Evolutionary conservation across 257 asterid species (phyloP).

Genomic region (Petrea volubilis): DNA sequence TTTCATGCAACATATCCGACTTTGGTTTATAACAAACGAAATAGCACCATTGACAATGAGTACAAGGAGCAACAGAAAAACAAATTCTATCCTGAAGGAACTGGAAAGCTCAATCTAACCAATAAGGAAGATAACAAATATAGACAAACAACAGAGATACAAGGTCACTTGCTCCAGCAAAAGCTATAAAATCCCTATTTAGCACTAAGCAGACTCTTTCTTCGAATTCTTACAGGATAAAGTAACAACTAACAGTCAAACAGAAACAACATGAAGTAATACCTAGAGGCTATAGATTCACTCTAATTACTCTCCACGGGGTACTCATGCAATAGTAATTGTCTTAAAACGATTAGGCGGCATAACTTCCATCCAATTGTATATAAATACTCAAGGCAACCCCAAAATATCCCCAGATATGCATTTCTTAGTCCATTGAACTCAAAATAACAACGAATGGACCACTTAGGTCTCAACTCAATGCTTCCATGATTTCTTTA

Average conservation of each 20-base stretch:
- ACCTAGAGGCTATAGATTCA: not conserved
- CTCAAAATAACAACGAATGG: not conserved
- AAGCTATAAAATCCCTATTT: not conserved
- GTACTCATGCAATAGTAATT: not conserved
- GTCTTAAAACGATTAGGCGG: not conserved
- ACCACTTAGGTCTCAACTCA: not conserved
- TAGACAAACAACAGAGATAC: conserved; percentile 1
- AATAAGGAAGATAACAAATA: not conserved
- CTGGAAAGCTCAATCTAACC: not conserved
- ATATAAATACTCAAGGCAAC: not conserved
- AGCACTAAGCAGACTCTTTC: not conserved
- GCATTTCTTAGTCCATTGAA: not conserved
- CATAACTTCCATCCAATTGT: not conserved
- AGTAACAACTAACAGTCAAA: not conserved
- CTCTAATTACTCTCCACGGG: not conserved
- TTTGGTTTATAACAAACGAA: not conserved
- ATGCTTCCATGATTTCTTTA: not conserved
- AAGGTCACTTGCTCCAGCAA: not conserved
- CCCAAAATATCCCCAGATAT: not conserved
- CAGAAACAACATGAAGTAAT: not conserved
- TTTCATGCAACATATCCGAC: not conserved
- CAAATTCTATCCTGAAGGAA: not conserved
- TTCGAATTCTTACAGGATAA: not conserved
- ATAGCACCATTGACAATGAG: not conserved
- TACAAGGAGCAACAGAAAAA: not conserved